phyloP scores from a whole-genome alignment of 139 green algal genomes.

The Chlorella sp. region DNA sequence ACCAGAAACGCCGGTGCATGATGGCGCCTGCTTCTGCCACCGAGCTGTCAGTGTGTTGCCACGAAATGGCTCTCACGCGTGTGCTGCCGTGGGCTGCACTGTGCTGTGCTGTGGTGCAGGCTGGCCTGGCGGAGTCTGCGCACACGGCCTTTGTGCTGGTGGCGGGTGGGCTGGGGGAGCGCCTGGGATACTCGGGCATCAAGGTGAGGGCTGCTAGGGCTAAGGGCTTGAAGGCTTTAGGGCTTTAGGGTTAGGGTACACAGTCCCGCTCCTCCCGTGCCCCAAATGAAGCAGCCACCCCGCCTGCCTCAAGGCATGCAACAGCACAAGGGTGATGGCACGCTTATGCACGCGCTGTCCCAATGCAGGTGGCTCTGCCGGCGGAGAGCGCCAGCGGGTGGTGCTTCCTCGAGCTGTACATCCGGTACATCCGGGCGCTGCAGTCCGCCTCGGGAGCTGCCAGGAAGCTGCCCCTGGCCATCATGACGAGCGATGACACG shows the following conservation, averaged over 20 bases:
- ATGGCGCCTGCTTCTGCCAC: too few relatives aligned
- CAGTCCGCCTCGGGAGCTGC: constrained; percentile 17
- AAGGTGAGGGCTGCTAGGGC: constrained; percentile 1
- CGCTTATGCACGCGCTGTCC: not conserved
- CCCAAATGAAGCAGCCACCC: too few relatives aligned
- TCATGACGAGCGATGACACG: constrained; percentile 99
- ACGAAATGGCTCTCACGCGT: not conserved
- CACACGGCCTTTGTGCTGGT: constrained; percentile 92
- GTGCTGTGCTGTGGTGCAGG: not conserved
- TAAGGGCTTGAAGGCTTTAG: too few relatives aligned
- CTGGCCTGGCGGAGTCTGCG: constrained; percentile 41
- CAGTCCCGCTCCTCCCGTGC: too few relatives aligned
- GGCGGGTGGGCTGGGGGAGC: constrained; percentile 92
- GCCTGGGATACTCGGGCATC: constrained; percentile 76
- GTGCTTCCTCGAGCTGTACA: constrained; percentile 92
- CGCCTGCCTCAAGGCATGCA: too few relatives aligned
- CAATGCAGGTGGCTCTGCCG: constrained; percentile 74
- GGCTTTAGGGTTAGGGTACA: too few relatives aligned
- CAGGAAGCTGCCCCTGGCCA: constrained; percentile 77
- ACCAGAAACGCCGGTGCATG: too few relatives aligned
- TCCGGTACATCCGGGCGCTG: constrained; percentile 83
- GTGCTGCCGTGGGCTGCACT: not conserved
- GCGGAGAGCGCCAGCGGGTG: constrained; percentile 62
- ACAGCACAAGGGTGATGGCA: too few relatives aligned
- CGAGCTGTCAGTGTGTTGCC: too few relatives aligned